These are phyloP conservation scores for Hypoxylon sp. DNA, from an alignment of 2,329 filamentous ascomycete species.

Conservation along the genomic window DNA sequence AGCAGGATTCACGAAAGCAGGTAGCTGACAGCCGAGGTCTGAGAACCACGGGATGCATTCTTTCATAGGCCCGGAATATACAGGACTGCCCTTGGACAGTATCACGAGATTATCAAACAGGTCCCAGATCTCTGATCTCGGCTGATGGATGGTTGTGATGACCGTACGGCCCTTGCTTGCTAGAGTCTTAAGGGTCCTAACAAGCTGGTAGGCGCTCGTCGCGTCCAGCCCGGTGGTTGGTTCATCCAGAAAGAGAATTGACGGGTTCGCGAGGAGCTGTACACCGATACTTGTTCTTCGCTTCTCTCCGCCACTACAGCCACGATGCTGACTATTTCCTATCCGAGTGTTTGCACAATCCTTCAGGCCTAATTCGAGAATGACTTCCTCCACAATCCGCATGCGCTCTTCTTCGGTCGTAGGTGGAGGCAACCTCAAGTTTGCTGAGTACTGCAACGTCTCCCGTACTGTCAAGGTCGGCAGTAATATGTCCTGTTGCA, in stretches of 20 bases:
- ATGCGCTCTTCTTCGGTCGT: conserved; percentile 69
- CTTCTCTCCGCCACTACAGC: conserved; percentile 84
- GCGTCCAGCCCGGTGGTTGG: conserved; percentile 83
- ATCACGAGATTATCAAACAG: conserved; percentile 80
- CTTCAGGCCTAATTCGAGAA: conserved; percentile 79
- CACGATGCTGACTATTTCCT: conserved; percentile 77
- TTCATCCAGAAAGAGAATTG: conserved; percentile 82
- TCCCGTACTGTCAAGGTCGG: conserved; percentile 81
- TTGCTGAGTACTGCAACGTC: conserved; percentile 78
- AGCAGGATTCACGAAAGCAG: conserved; percentile 81
- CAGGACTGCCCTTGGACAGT: conserved; percentile 73
- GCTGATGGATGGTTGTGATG: conserved; percentile 81
- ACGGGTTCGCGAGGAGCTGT: conserved; percentile 82
- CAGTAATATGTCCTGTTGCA: conserved; percentile 80
- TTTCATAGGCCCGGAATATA: conserved; percentile 73
- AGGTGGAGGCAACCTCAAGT: conserved; percentile 75
- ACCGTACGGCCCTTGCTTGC: conserved; percentile 77
- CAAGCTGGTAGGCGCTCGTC: conserved; percentile 79
- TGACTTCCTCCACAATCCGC: conserved; percentile 79
- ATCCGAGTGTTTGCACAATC: conserved; percentile 82
- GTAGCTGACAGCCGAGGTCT: conserved; percentile 69
- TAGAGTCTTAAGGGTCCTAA: conserved; percentile 76
- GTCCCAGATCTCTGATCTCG: conserved; percentile 82
- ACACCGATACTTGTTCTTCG: conserved; percentile 81
- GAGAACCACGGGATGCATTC: conserved; percentile 75